Base-by-base conservation (phyloP, 1,139 yeast species). In the Blastobotrys apis region DNA sequence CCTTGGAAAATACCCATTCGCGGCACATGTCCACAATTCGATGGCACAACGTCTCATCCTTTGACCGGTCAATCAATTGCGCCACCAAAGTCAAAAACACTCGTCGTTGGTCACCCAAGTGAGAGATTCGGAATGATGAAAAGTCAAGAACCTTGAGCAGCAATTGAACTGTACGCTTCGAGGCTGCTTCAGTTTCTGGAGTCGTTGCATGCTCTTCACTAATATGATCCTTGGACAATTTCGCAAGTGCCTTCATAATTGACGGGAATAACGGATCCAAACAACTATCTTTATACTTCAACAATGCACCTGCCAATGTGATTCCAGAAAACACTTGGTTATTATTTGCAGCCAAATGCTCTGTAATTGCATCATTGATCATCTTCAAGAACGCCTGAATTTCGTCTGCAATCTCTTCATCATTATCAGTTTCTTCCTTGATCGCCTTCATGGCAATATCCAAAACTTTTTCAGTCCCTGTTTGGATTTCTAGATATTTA, bases 301-400 rank as follows among this genome's bases (percentile, higher is more conserved):
- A 86, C 47, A 90, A 67, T 0, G 94, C 84, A 83, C 94, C 83
- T 1, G 94, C 81, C 40, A 92, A 69, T 16, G 88, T 82, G 1
- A 90, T 90, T 53, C 97, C 96, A 6, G 97, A 94, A 15, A 94
- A 92, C 41, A 85, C 80, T 0, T 94, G 81, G n/a, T 85, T 81
- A 57, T 82, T 80, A 6, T 6, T 12, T 40, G 81, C 82, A 6
- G 42, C 38, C 54, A 94, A 71, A 62, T 90, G 95, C 57, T 92
- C 97, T 8, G 85, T 78, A 26, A 90, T 81, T 5, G 87, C 83
- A 10, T 80, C 70, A 2, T 78, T 75, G 44, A 92, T 66, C 41
- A 81, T 69, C 2, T 73, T 66, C 44, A 85, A 68, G 58, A 90
- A 88, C 5, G 73, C 69, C 53, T 77, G 80, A 1, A 78, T 76